Percentiles rank a stretch among this genome's conserved stretches.
Evolutionary conservation across 352 stramenopile genomes (phyloP).

Genomic region (Thalassiosira mediterranea): DNA sequence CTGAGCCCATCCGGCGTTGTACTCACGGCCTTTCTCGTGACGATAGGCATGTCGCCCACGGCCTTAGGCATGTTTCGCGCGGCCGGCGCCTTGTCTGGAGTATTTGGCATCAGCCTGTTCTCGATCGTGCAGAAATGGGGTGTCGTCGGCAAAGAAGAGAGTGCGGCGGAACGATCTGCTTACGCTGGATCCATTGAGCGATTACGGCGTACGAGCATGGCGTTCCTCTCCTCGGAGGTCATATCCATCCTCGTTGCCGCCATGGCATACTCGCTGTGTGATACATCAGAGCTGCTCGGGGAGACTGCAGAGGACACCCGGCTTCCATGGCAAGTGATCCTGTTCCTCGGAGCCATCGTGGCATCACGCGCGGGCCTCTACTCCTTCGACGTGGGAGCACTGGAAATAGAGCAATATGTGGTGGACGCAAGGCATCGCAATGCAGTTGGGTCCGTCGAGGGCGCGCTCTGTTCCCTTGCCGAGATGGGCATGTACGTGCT

Average conservation of each 20-base stretch:
- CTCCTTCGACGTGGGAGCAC: constrained; percentile 44
- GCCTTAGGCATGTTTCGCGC: constrained; percentile 32
- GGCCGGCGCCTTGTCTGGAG: constrained; percentile 27
- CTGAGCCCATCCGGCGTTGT: constrained; percentile 40
- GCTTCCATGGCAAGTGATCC: constrained; percentile 9
- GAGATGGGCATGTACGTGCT: constrained; percentile 39
- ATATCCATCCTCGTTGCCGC: constrained; percentile 33
- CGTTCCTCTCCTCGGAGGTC: constrained; percentile 26
- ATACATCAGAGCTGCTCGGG: too few species aligned
- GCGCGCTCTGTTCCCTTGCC: constrained; percentile 23
- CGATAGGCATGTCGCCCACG: constrained; percentile 21
- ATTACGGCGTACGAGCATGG: constrained; percentile 21
- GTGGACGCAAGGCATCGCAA: constrained; percentile 45
- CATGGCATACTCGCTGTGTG: background rate
- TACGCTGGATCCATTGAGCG: constrained; percentile 21
- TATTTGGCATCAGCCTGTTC: constrained; percentile 44
- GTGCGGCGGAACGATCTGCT: background rate
- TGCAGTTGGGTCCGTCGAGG: constrained; percentile 38
- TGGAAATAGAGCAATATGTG: constrained; percentile 52
- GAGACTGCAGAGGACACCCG: too few species aligned
- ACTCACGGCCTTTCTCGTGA: constrained; percentile 49
- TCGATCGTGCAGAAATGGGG: constrained; percentile 10
- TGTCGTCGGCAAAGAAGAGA: background rate
- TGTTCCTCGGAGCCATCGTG: constrained; percentile 47
- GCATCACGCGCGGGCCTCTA: constrained; percentile 40